Evolutionary conservation across 2,329 filamentous ascomycete genomes (phyloP).

Genomic region (Thelonectria rubi): DNA sequence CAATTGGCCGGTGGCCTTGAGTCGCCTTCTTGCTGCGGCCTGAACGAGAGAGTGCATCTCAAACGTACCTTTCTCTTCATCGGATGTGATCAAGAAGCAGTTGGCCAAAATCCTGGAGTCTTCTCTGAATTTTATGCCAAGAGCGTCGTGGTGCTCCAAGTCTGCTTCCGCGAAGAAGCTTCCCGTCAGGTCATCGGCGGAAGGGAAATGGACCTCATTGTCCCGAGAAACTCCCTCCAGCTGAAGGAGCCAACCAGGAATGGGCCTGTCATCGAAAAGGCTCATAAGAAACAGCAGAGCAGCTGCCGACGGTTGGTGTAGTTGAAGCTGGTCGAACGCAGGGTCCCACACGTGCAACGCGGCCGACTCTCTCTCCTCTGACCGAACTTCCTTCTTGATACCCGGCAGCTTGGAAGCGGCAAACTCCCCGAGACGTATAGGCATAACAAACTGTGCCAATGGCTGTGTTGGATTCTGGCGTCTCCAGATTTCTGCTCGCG

Average conservation of each 20-base stretch:
- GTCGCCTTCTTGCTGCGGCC: neutral
- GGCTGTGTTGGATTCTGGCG: neutral
- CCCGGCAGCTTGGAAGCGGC: neutral
- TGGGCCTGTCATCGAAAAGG: neutral
- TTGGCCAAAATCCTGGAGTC: neutral
- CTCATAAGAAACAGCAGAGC: slow-evolving; percentile 2
- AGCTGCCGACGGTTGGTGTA: neutral
- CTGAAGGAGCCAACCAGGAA: slow-evolving; percentile 1
- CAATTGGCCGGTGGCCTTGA: neutral
- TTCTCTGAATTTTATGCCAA: neutral
- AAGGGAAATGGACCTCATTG: neutral
- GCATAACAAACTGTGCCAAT: neutral
- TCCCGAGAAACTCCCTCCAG: neutral
- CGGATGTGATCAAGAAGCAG: neutral
- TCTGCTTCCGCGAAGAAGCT: neutral
- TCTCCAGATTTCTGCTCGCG: neutral
- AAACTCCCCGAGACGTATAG: neutral
- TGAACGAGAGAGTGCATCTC: slow-evolving; percentile 6
- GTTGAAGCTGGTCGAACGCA: neutral
- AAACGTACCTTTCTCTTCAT: neutral
- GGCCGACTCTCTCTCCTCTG: neutral
- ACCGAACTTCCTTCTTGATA: neutral
- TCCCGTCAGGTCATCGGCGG: neutral
- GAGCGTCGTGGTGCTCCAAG: neutral
- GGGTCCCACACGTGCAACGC: neutral